phyloP scores from a whole-genome alignment of 1,284 basidiomycete species.

The Cystobasidiaceae sp. region DNA sequence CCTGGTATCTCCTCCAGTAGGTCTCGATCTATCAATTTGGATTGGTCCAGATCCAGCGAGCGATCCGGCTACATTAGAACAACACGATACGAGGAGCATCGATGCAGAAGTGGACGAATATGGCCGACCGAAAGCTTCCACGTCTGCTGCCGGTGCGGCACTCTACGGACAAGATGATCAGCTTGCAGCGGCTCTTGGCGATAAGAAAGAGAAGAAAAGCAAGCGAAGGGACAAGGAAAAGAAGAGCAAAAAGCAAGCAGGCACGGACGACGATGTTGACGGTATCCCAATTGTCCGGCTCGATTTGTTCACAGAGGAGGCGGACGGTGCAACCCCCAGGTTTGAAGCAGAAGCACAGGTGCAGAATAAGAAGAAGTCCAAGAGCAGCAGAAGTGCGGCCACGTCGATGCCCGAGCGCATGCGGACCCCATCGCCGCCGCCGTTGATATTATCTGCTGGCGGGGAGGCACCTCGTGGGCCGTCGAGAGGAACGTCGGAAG shows the following conservation, averaged over 20 bases:
- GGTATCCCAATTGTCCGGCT: conserved; percentile 76
- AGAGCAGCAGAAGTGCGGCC: conserved; percentile 73
- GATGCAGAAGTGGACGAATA: conserved; percentile 43
- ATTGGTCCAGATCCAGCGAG: conserved; percentile 40
- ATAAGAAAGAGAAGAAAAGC: conserved; percentile 42
- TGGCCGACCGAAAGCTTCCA: conserved; percentile 43
- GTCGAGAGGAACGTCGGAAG: background rate
- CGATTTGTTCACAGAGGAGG: conserved; percentile 50
- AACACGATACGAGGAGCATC: conserved; percentile 43
- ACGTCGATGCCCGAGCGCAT: too few relatives aligned
- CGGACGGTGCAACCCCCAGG: conserved; percentile 44
- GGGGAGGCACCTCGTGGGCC: conserved; percentile 41
- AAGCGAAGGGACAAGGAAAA: conserved; percentile 43
- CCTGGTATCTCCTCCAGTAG: conserved; percentile 72
- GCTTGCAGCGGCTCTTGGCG: conserved; percentile 37
- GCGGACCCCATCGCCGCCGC: conserved; percentile 48
- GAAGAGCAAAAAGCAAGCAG: conserved; percentile 57
- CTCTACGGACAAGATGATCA: conserved; percentile 45
- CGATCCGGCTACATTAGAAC: conserved; percentile 55
- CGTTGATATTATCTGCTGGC: conserved; percentile 37
- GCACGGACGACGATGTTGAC: conserved; percentile 62
- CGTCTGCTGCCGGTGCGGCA: conserved; percentile 17
- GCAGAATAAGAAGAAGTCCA: conserved; percentile 56
- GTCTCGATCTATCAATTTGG: conserved; percentile 76
- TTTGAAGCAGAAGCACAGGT: background rate